A percentile compares a stretch with the other conserved stretches of the same genome.
Evolutionary conservation across 2,329 filamentous ascomycete genomes (phyloP).

Genomic region (Verticillium nubilum): DNA sequence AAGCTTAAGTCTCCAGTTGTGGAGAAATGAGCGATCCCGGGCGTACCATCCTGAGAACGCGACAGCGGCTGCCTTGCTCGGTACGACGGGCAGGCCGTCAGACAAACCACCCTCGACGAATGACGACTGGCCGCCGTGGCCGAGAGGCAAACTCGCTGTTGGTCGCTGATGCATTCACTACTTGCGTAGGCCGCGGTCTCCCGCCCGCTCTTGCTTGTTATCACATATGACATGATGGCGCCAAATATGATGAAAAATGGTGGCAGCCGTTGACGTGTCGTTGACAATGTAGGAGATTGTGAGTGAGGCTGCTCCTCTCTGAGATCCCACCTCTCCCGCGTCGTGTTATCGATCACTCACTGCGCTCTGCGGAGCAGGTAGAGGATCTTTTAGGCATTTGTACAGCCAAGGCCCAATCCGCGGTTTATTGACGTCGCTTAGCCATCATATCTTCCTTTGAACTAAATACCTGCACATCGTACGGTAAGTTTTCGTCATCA

Average conservation of each 20-base stretch:
- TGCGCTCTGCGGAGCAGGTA: no score
- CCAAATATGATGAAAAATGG: neutral
- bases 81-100: slow-evolving; percentile 6
- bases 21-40: neutral
- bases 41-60: slow-evolving; percentile 8
- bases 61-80: slow-evolving; percentile 7
- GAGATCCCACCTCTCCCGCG: neutral
- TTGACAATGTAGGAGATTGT: neutral
- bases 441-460: no score
- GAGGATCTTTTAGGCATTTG: no score
- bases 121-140: neutral
- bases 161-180: neutral
- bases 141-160: neutral
- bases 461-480: no score
- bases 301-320: neutral
- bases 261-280: neutral
- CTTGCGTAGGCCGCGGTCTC: neutral
- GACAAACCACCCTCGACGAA: slow-evolving; percentile 9
- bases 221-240: neutral
- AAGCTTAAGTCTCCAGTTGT: slow-evolving; percentile 4
- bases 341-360: neutral
- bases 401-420: no score
- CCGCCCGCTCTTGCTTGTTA: neutral
- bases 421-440: no score
- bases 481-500: no score